Evolutionary conservation across 2,329 filamentous ascomycete genomes (phyloP), one percentile per base, ranked within the genome.

Genomic region (Sphaerulina populicola): DNA sequence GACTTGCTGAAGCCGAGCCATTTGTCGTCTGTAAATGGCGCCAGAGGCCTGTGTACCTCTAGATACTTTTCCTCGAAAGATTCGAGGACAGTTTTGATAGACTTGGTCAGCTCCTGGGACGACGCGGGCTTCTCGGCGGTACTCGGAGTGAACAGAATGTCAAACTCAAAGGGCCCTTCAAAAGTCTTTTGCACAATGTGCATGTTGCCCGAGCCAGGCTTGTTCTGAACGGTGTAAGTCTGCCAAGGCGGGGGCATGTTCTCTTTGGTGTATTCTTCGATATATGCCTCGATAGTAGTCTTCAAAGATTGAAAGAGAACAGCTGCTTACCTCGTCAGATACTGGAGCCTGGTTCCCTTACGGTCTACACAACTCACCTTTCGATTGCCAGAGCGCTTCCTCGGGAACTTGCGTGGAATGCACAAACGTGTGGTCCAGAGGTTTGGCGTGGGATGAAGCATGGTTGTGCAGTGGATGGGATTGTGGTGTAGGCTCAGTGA

Each of bases 171-270:
- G 1, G 83, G 69, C 1, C 93, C 91, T 61, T 90, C 80, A 61
- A 95, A 97, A 2, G 89, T 81, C 71, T 95, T 96, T 69, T 98
- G 88, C 12, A 97, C 77, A 37, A 95, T 72, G 57, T 98, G 91
- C 11, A 88, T 72, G 64, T 97, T 97, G 29, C 89, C 91, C 10
- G 70, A 62, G 4, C 78, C 81, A 2, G 86, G 82, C 30, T 72
- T 69, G 66, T 94, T 85, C 40, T 75, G 70, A 48, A 97, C 76
- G 6, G 87, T 87, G 68, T 94, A 96, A 0, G 90, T 77, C 66
- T 93, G 86, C 72, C 85, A 88, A 1, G 91, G 85, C 8, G 90
- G 89, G 6, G 90, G 85, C 42, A 86, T 78, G 54, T 83, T 79
- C 3, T 86, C 79, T 42, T 79, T 69, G 27, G 77, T 79, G 66